Evolutionary conservation across 768 basidiomycete genomes (phyloP).

Genomic region (Tubosaeta sp.): DNA sequence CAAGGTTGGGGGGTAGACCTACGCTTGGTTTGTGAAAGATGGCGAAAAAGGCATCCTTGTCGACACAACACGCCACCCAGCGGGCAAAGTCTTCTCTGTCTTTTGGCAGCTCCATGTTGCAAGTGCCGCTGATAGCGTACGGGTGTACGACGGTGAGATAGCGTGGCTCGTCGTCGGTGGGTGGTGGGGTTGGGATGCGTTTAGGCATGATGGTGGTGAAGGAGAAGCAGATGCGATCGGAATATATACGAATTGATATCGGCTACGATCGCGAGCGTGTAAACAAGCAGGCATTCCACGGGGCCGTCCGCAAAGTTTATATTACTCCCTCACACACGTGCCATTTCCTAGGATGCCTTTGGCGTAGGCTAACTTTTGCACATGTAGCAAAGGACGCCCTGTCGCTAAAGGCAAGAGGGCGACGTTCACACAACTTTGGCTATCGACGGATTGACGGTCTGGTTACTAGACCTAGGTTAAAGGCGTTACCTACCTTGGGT

Average conservation of each 20-base stretch:
- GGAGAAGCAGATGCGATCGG: not conserved
- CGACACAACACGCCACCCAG: conserved; percentile 42
- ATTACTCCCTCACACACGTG: too few species aligned
- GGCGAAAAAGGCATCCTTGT: conserved; percentile 32
- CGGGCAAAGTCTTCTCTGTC: conserved; percentile 37
- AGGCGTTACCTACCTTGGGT: too few species aligned
- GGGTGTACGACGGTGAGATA: conserved; percentile 44
- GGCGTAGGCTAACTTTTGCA: too few species aligned
- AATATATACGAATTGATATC: not conserved
- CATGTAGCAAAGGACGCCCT: too few species aligned
- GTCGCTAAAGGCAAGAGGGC: too few species aligned
- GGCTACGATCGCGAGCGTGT: not conserved
- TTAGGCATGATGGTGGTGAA: conserved; percentile 34
- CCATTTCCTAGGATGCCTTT: too few species aligned
- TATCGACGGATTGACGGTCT: too few species aligned
- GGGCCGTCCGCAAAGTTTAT: too few species aligned
- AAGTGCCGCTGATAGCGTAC: conserved; percentile 35
- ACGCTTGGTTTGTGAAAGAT: conserved; percentile 45
- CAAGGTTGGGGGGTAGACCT: conserved; percentile 15
- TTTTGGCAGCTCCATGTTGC: conserved; percentile 37
- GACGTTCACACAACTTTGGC: too few species aligned
- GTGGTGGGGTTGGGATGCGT: conserved; percentile 39
- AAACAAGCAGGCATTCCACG: too few species aligned
- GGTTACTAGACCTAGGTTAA: too few species aligned
- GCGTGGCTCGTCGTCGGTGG: conserved; percentile 40